Base-by-base conservation (phyloP, 2,329 filamentous ascomycete species). In the Colletotrichum sp. region DNA sequence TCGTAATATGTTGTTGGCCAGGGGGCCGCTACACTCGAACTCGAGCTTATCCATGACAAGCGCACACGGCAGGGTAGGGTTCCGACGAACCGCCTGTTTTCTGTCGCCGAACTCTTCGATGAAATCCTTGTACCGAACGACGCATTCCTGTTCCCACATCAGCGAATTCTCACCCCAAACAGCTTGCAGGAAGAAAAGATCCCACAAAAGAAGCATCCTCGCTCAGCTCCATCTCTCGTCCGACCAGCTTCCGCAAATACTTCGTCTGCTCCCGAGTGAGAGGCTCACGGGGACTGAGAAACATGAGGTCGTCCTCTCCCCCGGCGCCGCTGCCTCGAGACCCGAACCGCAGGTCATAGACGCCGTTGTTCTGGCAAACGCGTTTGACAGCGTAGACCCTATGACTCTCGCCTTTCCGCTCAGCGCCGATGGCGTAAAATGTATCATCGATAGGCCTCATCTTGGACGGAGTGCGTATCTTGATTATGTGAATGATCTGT, bases 51-150 rank as follows among this genome's bases (percentile, higher is more conserved):
- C 49, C n/a, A 36, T 36, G 44, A 73, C 57, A 27, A 73, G 34
- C 16, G 63, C 63, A 25, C 63, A 36, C 6, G 30, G 8, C 3
- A 36, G 19, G 25, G 19, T 30, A 3, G 49, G 1, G n/a, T 36
- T 62, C 29, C 16, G 22, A 8, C 12, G 30, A 32, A 15, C 12
- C 11, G 9, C 6, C 6, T 6, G 16, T n/a, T 34, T 3, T 30
- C 11, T 34, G 2, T 36, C 27, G 59, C 32, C 29, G 15, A 22
- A 32, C 11, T 22, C 8, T n/a, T 22, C 9, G 13, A 73, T 7
- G 22, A 65, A 69, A 34, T 73, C 70, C 19, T 27, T 19, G 52
- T 61, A 76, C 15, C 71, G 66, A 2, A 76, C 57, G 13, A 76
- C 22, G 8, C 62, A 55, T 19, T 63, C 11, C 73, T 75, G 8